Base-by-base conservation (phyloP, 2,329 filamentous ascomycete genomes). In the Aureobasidium leucospermi region DNA sequence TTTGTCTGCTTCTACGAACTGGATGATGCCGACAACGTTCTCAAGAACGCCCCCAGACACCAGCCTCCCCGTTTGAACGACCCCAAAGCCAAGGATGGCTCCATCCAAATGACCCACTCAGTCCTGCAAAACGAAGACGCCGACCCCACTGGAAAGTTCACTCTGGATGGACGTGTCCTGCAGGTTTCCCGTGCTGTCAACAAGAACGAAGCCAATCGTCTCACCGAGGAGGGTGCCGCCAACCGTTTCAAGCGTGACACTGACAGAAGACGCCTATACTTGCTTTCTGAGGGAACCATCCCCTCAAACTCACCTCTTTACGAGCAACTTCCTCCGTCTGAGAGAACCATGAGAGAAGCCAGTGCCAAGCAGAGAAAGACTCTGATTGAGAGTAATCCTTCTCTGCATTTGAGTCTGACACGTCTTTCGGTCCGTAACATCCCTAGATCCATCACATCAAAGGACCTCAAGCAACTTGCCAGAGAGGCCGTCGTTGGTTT, bases 401-500 rank as follows among this genome's bases (percentile, higher is more conserved):
- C 86, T 51, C 79, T 99, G 36, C 90, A 96, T 73, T 75, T 99
- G 57, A 94, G 88, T 72, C 79, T 99, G 55, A 96, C 91, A 7
- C 88, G 94, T 67, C 83, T 99, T 34, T 93, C 93, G 1, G 78
- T 99, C 59, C 89, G 94, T 66, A 99, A 99, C 70, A 81, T 99
- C 5, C 94, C 94, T 2, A 85, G 89, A 63, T 85, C 87, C 69
- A 80, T 96, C 64, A 86, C 82, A 28, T 89, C 89, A 28, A 97
- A 96, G 73, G 89, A 90, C 58, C 81, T 99, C 53, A 99, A 99
- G 73, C 87, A 89, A 43, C 82, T 99, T 47, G 94, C 94, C 10
- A 85, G 94, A 64, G 84, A 94, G 72, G 94, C 90, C n/a, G 84
- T 96, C 11, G 94, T 97, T 51, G 92, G 90, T 0, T 99, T 99